phyloP scores from a whole-genome alignment of 805 yeast genomes.

The Wickerhamomyces hampshirensis region DNA sequence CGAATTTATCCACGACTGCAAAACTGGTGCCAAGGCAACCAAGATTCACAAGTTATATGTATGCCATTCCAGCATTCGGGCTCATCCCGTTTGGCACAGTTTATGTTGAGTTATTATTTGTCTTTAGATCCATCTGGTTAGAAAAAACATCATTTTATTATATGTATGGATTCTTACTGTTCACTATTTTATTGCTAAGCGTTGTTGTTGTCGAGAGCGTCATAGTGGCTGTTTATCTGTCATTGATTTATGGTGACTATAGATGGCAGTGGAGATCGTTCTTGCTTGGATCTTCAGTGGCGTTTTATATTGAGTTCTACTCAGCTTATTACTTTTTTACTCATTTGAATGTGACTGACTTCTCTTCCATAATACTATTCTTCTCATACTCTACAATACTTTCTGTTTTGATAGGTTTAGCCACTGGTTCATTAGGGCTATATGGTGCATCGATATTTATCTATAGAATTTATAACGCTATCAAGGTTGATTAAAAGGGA shows the following conservation, averaged over 20 bases:
- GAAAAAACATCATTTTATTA: slow-evolving; percentile 76
- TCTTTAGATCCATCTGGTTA: slow-evolving; percentile 74
- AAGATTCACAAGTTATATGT: slow-evolving; percentile 15
- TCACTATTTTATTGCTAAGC: slow-evolving; percentile 53
- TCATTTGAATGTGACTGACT: slow-evolving; percentile 57
- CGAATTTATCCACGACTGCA: slow-evolving; percentile 17
- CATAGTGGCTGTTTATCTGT: slow-evolving; percentile 60
- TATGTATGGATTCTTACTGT: slow-evolving; percentile 71
- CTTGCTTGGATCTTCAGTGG: slow-evolving; percentile 63
- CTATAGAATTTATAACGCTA: slow-evolving; percentile 52
- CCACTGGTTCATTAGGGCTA: slow-evolving; percentile 73
- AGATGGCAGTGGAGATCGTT: slow-evolving; percentile 86
- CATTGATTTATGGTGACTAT: slow-evolving; percentile 50
- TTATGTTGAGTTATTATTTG: slow-evolving; percentile 70
- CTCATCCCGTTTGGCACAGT: slow-evolving; percentile 73
- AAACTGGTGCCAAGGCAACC: slow-evolving; percentile 34
- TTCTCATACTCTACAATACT: slow-evolving; percentile 67
- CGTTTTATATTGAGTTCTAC: slow-evolving; percentile 64
- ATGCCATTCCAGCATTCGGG: slow-evolving; percentile 51
- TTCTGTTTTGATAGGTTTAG: slow-evolving; percentile 56
- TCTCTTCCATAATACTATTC: slow-evolving; percentile 62
- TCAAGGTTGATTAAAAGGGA: slow-evolving; percentile 46
- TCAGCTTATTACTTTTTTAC: slow-evolving; percentile 60
- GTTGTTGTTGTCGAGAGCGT: slow-evolving; percentile 69
- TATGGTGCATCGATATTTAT: slow-evolving; percentile 64